Conservation (phyloP, 768 basidiomycete genomes). For the Panaeolus cyanescens region DNA sequence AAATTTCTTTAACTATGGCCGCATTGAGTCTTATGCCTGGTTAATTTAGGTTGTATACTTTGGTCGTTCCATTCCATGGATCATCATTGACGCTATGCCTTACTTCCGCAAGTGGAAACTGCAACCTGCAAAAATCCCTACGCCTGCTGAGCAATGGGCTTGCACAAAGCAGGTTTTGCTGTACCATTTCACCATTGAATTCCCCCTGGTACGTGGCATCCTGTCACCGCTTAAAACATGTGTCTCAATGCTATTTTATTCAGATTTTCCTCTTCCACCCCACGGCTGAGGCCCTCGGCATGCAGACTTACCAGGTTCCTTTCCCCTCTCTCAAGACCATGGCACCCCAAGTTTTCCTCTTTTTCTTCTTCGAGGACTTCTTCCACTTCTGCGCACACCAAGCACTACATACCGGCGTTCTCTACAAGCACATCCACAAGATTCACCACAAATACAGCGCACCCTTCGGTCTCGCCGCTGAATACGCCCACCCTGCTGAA, state of each 20-base stretch:
- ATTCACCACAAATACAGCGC: constrained; percentile 97
- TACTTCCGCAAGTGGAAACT: constrained; percentile 96
- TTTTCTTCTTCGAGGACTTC: constrained; percentile 95
- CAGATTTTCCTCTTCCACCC: constrained; percentile 94
- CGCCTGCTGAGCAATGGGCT: constrained; percentile 85
- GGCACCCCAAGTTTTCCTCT: constrained; percentile 76
- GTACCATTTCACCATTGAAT: constrained; percentile 94
- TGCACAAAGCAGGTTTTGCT: constrained; percentile 94
- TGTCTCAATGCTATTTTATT: neutral
- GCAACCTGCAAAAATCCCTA: constrained; percentile 84
- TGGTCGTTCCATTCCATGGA: constrained; percentile 92
- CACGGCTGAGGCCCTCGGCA: constrained; percentile 82
- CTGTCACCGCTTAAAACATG: no score
- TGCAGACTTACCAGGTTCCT: constrained; percentile 92
- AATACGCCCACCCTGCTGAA: constrained; percentile 97
- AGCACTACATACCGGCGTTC: constrained; percentile 77
- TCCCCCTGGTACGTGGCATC: constrained; percentile 72
- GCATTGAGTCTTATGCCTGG: neutral
- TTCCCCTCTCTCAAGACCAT: constrained; percentile 76
- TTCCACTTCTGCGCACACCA: constrained; percentile 97
- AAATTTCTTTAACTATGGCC: neutral
- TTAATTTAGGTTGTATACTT: constrained; percentile 85
- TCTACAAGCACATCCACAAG: constrained; percentile 96
- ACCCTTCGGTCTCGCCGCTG: constrained; percentile 95
- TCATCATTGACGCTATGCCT: constrained; percentile 91